Conservation (phyloP, 169 alveolate species). For the Fabrea salina region DNA sequence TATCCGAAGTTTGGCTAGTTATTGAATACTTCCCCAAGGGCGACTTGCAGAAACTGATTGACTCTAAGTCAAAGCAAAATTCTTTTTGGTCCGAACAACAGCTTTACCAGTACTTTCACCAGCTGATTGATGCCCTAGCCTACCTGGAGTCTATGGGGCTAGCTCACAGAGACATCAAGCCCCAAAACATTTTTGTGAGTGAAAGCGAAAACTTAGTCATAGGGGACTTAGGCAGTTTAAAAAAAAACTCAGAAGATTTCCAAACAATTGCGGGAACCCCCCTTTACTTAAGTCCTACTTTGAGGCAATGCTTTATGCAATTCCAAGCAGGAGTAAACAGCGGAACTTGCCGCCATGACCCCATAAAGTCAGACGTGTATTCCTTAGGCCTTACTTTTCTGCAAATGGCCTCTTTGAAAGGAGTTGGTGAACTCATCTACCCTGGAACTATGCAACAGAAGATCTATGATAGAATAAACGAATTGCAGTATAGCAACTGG, state of each 20-base stretch:
- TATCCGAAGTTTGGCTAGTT: too few species aligned
- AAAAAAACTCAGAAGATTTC: background rate
- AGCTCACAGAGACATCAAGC: conserved; percentile 54
- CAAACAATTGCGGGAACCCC: conserved; percentile 4
- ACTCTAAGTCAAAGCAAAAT: background rate
- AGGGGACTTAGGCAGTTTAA: conserved; percentile 46
- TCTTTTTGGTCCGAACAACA: background rate
- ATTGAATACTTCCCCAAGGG: background rate
- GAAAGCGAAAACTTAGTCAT: conserved; percentile 36
- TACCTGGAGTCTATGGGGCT: background rate
- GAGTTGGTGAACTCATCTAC: background rate
- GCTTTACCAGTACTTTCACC: background rate
- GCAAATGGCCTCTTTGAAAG: background rate
- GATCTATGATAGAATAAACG: background rate
- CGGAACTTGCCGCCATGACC: background rate
- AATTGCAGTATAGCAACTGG: background rate
- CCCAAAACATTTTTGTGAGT: conserved; percentile 44
- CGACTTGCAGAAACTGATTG: background rate
- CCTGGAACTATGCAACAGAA: background rate
- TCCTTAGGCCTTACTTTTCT: background rate
- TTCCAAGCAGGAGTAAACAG: background rate
- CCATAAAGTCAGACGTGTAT: background rate
- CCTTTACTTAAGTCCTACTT: background rate
- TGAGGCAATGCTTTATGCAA: background rate
- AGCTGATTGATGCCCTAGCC: background rate